Conservation (phyloP, 2,329 filamentous ascomycete species). For the Aspergillus aculeatinus region DNA sequence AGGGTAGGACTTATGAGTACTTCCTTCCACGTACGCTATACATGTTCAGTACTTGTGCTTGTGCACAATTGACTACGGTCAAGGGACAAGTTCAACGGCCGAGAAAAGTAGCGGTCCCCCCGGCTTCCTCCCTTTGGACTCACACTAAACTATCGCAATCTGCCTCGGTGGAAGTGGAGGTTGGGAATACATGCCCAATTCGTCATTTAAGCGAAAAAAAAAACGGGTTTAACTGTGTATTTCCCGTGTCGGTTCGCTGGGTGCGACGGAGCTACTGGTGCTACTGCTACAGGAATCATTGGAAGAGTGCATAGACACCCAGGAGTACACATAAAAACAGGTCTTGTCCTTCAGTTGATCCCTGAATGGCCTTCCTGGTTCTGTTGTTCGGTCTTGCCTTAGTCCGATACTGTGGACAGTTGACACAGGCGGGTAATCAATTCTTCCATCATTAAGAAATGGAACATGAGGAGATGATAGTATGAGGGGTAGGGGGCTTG, state of each 20-base stretch:
- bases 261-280: neutral
- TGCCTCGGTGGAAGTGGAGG: constrained; percentile 14
- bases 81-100: constrained; percentile 3
- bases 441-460: neutral
- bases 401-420: neutral
- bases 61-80: neutral
- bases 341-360: neutral
- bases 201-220: constrained; percentile 17
- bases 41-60: too few relatives aligned
- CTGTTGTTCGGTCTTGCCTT: neutral
- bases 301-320: neutral
- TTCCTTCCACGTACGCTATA: too few relatives aligned
- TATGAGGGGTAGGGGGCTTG: neutral
- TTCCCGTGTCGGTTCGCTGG: constrained; percentile 9
- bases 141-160: constrained; percentile 7
- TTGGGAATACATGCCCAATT: constrained; percentile 22
- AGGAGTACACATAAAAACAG: neutral
- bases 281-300: neutral
- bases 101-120: constrained; percentile 13
- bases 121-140: constrained; percentile 1
- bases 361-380: neutral
- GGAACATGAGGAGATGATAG: neutral
- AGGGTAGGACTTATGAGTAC: neutral
- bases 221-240: constrained; percentile 16
- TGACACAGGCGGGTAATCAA: constrained; percentile 3